These are phyloP conservation scores for Cordyceps farinosa DNA, from an alignment of 2,329 filamentous ascomycete species.

Conservation along the genomic window DNA sequence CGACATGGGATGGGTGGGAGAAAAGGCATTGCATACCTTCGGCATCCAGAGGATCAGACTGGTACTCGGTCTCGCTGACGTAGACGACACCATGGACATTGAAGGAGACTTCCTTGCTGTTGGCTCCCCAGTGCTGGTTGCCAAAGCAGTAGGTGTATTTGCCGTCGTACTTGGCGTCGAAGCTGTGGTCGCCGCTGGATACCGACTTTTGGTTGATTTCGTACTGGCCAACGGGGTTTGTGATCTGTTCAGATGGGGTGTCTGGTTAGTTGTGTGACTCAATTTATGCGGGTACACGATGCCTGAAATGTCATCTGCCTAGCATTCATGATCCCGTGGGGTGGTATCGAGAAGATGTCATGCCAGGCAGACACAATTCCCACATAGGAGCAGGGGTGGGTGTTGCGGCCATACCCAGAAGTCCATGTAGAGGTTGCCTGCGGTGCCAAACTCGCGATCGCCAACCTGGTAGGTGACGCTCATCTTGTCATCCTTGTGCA, in stretches of 20 bases:
- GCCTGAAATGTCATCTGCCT: neutral
- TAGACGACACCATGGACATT: constrained; percentile 99
- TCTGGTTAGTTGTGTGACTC: constrained; percentile 20
- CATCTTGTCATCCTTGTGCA: constrained; percentile 96
- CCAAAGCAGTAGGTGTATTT: constrained; percentile 98
- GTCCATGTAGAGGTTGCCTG: constrained; percentile 92
- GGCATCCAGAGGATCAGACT: constrained; percentile 81
- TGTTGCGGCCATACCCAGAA: constrained; percentile 75
- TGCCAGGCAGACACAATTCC: neutral
- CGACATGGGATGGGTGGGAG: neutral
- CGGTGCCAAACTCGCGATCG: constrained; percentile 90
- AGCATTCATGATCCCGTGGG: neutral
- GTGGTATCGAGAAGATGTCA: neutral
- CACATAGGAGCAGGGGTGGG: neutral
- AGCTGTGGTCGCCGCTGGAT: constrained; percentile 90
- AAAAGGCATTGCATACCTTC: constrained; percentile 59
- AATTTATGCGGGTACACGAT: neutral
- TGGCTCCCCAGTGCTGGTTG: constrained; percentile 96
- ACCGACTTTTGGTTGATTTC: constrained; percentile 76
- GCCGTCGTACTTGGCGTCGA: constrained; percentile 79
- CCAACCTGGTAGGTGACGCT: constrained; percentile 98
- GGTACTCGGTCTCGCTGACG: constrained; percentile 80
- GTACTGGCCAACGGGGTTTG: constrained; percentile 71
- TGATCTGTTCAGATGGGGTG: constrained; percentile 52
- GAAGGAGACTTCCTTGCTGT: constrained; percentile 97